Evolutionary conservation across 176 grass and related monocot genomes (phyloP), one percentile per base, ranked within the genome.

Genomic region (Ananas comosus): DNA sequence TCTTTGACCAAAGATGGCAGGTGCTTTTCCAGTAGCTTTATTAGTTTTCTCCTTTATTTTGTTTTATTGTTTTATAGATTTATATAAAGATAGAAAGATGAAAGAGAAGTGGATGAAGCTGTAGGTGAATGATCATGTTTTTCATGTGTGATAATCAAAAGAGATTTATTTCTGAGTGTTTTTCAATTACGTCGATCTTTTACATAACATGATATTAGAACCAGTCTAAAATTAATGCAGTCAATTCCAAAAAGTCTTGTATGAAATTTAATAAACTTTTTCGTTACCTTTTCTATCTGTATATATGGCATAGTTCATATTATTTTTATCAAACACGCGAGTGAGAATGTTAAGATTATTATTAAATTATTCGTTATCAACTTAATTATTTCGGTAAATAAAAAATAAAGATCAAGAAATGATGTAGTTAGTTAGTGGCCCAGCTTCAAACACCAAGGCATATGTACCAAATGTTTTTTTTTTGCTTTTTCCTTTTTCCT

Each of bases 21-120:
- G 56, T n/a, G n/a, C 56, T 61, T 61, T 61, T 61, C 21, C 56
- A 61, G n/a, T 61, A n/a, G 13, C 56, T 61, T 61, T 61, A 21
- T 14, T 59, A 18, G 10, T 61, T 1, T 61, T 19, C 53, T 61
- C 56, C 56, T 61, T 61, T 61, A 22, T 61, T 61, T 22, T 61
- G 56, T 18, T 16, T 3, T 9, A 61, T 22, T 61, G 56, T 18
- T 16, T 3, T 9, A 61, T 16, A 10, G 56, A 61, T 5, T 10
- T 7, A 61, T 16, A 61, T 16, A 61, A 13, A 57, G n/a, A 57
- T 3, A 57, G 53, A 57, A 17, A 57, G 51, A 54, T 42, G 51
- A 54, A 17, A 56, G 53, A n/a, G 13, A 56, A 13, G 11, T 4
- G 11, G 11, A 13, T 4, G 11, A 13, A 59, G 56, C 1, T 21